Base-by-base conservation (phyloP, 768 basidiomycete species). In the Lyophyllum semitale region DNA sequence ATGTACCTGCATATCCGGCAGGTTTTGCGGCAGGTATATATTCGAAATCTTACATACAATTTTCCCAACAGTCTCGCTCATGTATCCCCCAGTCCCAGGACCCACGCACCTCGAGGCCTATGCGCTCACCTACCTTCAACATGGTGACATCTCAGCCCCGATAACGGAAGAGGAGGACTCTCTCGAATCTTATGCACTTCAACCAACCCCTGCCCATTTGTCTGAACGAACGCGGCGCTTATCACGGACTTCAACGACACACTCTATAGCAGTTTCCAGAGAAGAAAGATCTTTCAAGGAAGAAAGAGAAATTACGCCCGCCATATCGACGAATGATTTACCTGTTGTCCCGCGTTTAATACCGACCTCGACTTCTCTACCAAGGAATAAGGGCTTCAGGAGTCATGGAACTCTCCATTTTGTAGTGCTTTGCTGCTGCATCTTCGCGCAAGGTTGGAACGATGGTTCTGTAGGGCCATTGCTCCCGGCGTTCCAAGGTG, bases 371-470 rank as follows among this genome's bases (percentile, higher is more conserved):
- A 25, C 38, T 15, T 57, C 56, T 17, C 8, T 43, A 8, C 20
- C 46, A 5, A 47, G 53, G 33, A 42, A 30, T n/a, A 53, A 38
- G 35, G 53, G 22, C 18, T 43, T 30, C 7, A 52, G 37, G 9
- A 57, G 42, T 20, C 27, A 50, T 18, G 56, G 59, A 17, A 13
- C 61, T 11, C 33, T 68, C 11, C 81, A 83, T 49, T 77, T 81
- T 54, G 60, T 66, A 1, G 61, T 76, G 2, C 63, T 78, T 26
- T 82, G 77, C 54, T 77, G 68, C 63, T 66, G 68, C n/a, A 48
- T 78, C 45, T 81, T 80, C 42, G 59, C 81, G 4, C 70, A 66
- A 15, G 87, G 68, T 8, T 70, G 66, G 66, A 67, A 62, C 50
- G 68, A 70, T 59, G 67, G 63, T 17, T 59, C 64, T 0, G 59